These are phyloP conservation scores for Lyophyllum shimeji DNA, from an alignment of 768 basidiomycete species.

Conservation along the genomic window DNA sequence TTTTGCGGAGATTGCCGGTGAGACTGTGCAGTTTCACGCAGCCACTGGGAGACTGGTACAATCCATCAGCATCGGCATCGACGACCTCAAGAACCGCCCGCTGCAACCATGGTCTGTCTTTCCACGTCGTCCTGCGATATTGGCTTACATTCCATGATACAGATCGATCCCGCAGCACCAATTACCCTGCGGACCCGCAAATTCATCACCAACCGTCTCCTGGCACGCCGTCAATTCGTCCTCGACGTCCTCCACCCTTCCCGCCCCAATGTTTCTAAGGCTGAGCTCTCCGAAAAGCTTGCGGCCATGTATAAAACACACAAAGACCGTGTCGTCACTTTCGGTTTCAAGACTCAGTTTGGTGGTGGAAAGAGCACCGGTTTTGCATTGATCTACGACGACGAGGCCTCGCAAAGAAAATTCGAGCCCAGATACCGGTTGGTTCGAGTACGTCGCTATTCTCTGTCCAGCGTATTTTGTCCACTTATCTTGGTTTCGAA, in stretches of 20 bases:
- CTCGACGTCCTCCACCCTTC: constrained; percentile 95
- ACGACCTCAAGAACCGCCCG: constrained; percentile 37
- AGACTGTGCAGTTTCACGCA: constrained; percentile 40
- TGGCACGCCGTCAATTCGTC: constrained; percentile 94
- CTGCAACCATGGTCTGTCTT: constrained; percentile 20
- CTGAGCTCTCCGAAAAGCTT: constrained; percentile 91
- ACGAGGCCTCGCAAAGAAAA: constrained; percentile 91
- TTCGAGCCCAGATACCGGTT: constrained; percentile 97
- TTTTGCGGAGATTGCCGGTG: constrained; percentile 41
- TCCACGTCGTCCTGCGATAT: neutral
- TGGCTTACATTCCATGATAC: constrained; percentile 15
- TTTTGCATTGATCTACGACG: constrained; percentile 97
- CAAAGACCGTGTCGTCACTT: constrained; percentile 87
- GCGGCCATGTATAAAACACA: constrained; percentile 91
- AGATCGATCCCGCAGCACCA: constrained; percentile 81
- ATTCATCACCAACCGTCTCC: constrained; percentile 98
- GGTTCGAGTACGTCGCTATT: constrained; percentile 71
- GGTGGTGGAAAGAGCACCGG: constrained; percentile 98
- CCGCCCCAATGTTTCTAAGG: constrained; percentile 90
- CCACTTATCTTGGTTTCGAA: constrained; percentile 23
- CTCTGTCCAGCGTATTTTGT: neutral
- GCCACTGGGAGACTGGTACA: constrained; percentile 28
- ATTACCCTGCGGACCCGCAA: constrained; percentile 98
- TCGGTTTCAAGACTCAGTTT: constrained; percentile 93
- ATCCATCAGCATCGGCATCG: constrained; percentile 34